These are phyloP conservation scores for Delonix regia DNA, from an alignment of 306 rosid genomes.

Conservation along the genomic window DNA sequence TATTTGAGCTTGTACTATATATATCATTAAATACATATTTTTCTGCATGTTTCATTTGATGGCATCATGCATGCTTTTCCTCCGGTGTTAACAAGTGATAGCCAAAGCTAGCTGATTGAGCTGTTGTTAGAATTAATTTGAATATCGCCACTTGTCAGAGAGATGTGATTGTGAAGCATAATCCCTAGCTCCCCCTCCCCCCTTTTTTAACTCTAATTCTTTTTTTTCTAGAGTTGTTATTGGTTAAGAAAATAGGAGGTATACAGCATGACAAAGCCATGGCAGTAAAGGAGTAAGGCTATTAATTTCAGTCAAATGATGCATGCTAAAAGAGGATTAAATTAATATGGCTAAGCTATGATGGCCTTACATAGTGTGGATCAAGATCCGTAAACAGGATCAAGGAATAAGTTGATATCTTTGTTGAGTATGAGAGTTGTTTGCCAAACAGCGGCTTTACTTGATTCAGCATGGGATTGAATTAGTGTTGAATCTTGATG, in stretches of 20 bases:
- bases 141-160: not conserved
- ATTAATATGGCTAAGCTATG: not conserved
- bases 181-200: constrained; percentile 10
- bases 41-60: not conserved
- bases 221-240: not conserved
- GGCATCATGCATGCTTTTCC: constrained; percentile 24
- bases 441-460: not conserved
- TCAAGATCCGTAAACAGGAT: constrained; percentile 1
- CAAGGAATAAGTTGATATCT: constrained; percentile 17
- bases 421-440: constrained; percentile 21
- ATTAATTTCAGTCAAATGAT: not conserved
- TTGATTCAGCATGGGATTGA: constrained; percentile 12
- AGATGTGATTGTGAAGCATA: constrained; percentile 3
- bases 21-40: not conserved
- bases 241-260: not conserved
- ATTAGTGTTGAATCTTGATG: constrained; percentile 17
- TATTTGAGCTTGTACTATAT: constrained; percentile 16
- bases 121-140: not conserved
- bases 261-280: not conserved
- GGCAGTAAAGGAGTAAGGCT: not conserved
- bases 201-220: not conserved
- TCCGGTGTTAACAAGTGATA: not conserved
- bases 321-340: constrained; percentile 16
- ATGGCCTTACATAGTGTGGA: constrained; percentile 16
- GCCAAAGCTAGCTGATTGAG: constrained; percentile 10